Conservation (phyloP, 1,284 basidiomycete species). For the Ceratobasidium sp. region DNA sequence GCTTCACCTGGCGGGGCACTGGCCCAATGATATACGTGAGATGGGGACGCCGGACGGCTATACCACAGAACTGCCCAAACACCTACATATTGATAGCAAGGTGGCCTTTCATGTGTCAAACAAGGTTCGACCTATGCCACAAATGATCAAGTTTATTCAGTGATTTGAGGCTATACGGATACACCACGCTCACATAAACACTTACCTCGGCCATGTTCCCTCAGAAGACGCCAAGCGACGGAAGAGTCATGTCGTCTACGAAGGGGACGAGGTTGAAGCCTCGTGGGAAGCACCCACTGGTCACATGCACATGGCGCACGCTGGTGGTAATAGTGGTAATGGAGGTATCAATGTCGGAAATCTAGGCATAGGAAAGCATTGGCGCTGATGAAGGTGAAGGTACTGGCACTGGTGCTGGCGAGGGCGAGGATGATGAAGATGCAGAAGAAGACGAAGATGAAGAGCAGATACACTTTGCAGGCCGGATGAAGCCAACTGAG, state of each 20-base stretch:
- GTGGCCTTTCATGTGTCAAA: conserved; percentile 18
- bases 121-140: conserved; percentile 11
- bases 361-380: no score
- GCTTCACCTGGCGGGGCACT: conserved; percentile 45
- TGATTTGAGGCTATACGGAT: neutral
- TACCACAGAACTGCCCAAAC: conserved; percentile 47
- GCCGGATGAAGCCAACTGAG: no score
- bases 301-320: no score
- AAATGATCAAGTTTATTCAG: conserved; percentile 26
- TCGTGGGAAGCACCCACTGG: no score
- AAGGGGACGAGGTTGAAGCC: neutral
- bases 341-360: no score
- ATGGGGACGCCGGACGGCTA: conserved; percentile 48
- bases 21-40: conserved; percentile 11
- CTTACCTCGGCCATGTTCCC: neutral
- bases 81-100: conserved; percentile 44
- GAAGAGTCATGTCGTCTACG: conserved; percentile 5
- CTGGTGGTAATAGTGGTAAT: no score
- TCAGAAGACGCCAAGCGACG: neutral
- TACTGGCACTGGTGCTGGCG: no score
- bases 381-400: no score
- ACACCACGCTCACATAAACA: conserved; percentile 15
- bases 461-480: no score
- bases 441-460: neutral
- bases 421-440: no score